Conservation (phyloP, 2,329 filamentous ascomycete genomes). For the Alternaria incomplexa region DNA sequence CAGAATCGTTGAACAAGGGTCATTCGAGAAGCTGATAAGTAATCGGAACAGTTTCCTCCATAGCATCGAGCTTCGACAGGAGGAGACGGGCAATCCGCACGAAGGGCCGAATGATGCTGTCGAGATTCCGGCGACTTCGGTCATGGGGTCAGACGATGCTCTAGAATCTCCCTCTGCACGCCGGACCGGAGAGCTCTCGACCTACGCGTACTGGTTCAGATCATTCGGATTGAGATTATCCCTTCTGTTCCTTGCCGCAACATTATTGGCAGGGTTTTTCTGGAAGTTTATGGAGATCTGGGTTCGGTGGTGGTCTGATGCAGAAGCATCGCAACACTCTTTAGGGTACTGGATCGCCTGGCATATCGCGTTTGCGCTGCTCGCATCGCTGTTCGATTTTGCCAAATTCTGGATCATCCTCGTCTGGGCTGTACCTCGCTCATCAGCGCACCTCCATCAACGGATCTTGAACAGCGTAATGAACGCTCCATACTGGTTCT, state of each 20-base stretch:
- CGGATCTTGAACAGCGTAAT: background rate
- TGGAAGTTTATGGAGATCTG: background rate
- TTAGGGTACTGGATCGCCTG: background rate
- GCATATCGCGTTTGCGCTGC: background rate
- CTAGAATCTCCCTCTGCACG: background rate
- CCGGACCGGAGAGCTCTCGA: background rate
- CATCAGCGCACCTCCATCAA: background rate
- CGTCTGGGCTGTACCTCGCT: background rate
- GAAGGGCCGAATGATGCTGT: background rate
- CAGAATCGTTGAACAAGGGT: background rate
- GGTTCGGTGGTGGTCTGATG: background rate
- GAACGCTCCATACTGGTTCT: background rate
- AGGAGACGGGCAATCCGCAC: accelerated
- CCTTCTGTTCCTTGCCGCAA: background rate
- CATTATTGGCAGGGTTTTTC: background rate
- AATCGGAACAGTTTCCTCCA: background rate
- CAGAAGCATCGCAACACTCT: background rate
- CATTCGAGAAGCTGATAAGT: background rate
- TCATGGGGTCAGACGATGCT: background rate
- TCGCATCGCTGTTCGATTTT: background rate
- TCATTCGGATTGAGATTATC: background rate
- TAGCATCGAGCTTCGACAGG: background rate
- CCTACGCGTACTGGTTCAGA: background rate
- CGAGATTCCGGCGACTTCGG: background rate
- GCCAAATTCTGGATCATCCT: background rate